Evolutionary conservation across 2,329 filamentous ascomycete species (phyloP).

Genomic region (Aspergillus eucalypticola): DNA sequence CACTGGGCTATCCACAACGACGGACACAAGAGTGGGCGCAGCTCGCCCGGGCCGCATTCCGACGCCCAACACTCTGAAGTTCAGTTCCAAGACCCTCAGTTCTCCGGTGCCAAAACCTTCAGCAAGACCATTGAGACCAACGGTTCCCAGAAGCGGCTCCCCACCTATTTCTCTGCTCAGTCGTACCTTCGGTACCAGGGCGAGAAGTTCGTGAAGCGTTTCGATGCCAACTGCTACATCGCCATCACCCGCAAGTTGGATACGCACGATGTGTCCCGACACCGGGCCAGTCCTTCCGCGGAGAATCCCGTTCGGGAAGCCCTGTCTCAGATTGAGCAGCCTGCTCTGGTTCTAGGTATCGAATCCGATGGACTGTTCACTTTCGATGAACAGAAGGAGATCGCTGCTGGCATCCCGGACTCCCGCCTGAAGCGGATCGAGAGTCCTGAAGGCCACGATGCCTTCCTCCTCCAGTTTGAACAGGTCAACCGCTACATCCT

Average conservation of each 20-base stretch:
- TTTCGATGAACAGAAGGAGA: conserved; percentile 91
- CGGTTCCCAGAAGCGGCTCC: conserved; percentile 47
- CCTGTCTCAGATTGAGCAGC: conserved; percentile 80
- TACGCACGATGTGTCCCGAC: conserved; percentile 89
- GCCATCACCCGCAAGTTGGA: conserved; percentile 97
- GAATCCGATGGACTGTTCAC: conserved; percentile 96
- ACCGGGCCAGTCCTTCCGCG: conserved; percentile 55
- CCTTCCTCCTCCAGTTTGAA: conserved; percentile 94
- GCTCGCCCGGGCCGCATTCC: conserved; percentile 27
- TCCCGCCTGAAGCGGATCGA: conserved; percentile 83
- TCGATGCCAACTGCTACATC: conserved; percentile 98
- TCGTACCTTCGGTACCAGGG: conserved; percentile 97
- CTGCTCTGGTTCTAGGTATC: conserved; percentile 87
- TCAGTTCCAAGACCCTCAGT: conserved; percentile 65
- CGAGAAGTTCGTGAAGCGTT: conserved; percentile 92
- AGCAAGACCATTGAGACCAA: conserved; percentile 42
- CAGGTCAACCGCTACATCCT: conserved; percentile 90
- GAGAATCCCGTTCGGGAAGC: conserved; percentile 66
- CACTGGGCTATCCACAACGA: conserved; percentile 84
- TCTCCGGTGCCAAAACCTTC: conserved; percentile 64
- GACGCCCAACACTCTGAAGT: conserved; percentile 28
- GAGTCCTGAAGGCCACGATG: conserved; percentile 92
- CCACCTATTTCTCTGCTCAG: conserved; percentile 96
- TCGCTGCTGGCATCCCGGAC: conserved; percentile 78
- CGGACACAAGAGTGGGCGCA: conserved; percentile 59